Evolutionary conservation across 345 rosid species (phyloP).

Genomic region (Hirschfeldia incana): DNA sequence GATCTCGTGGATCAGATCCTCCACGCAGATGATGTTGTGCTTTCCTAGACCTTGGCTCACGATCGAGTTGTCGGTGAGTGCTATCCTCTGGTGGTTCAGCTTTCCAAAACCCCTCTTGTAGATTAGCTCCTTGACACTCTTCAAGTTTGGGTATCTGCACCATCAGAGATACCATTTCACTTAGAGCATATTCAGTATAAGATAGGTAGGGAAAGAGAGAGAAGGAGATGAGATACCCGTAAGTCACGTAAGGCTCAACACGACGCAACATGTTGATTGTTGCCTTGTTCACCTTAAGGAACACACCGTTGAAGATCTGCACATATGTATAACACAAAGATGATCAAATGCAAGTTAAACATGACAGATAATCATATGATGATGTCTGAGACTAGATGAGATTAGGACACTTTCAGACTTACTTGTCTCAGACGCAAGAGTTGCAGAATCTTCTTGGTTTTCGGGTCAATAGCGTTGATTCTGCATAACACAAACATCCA

Average conservation of each 20-base stretch:
- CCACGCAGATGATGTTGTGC: conserved; percentile 64
- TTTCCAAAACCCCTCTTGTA: conserved; percentile 86
- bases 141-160: conserved; percentile 58
- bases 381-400: neutral
- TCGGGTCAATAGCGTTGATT: conserved; percentile 86
- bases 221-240: conserved; percentile 51
- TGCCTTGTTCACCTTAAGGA: conserved; percentile 64
- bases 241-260: conserved; percentile 87
- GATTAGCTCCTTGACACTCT: conserved; percentile 75
- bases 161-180: neutral
- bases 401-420: neutral
- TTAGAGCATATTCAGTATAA: neutral
- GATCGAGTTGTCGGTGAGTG: conserved; percentile 65
- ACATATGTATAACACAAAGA: neutral
- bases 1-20: conserved; percentile 87
- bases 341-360: too few species aligned
- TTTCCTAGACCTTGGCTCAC: conserved; percentile 68
- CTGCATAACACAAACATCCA: conserved; percentile 35
- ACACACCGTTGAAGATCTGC: conserved; percentile 87
- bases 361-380: neutral
- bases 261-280: conserved; percentile 68
- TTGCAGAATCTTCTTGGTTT: conserved; percentile 52
- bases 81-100: conserved; percentile 56
- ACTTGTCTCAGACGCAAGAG: conserved; percentile 88
- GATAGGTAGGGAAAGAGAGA: neutral